Conservation (phyloP, 805 yeast species). For the Cyberlindnera euphorbiae region DNA sequence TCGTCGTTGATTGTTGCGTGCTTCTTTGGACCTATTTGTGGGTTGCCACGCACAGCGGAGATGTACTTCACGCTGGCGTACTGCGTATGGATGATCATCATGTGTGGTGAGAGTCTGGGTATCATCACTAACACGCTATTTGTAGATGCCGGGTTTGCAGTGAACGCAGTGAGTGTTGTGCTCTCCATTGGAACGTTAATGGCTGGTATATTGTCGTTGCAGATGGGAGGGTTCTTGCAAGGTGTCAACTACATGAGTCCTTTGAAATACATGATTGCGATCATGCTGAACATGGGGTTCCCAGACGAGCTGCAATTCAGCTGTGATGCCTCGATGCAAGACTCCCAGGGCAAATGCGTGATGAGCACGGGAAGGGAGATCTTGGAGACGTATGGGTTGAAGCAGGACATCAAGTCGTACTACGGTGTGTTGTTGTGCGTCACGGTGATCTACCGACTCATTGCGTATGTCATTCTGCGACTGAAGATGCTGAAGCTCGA, state of each 20-base stretch:
- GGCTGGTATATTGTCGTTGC: slow-evolving; percentile 80
- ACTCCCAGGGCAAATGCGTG: slow-evolving; percentile 41
- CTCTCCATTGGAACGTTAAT: slow-evolving; percentile 70
- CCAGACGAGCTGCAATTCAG: slow-evolving; percentile 39
- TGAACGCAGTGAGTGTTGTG: slow-evolving; percentile 62
- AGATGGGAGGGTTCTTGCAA: slow-evolving; percentile 63
- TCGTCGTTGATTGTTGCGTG: slow-evolving; percentile 55
- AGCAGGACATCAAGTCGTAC: slow-evolving; percentile 29
- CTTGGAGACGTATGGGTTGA: slow-evolving; percentile 39
- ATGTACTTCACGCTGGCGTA: slow-evolving; percentile 64
- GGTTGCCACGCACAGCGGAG: slow-evolving; percentile 61
- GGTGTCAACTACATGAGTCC: slow-evolving; percentile 80
- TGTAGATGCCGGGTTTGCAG: slow-evolving; percentile 74
- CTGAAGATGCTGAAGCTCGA: slow-evolving; percentile 20
- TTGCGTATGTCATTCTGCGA: slow-evolving; percentile 28
- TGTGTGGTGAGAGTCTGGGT: slow-evolving; percentile 83
- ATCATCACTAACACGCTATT: slow-evolving; percentile 73
- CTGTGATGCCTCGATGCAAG: slow-evolving; percentile 34
- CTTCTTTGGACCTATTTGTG: slow-evolving; percentile 64
- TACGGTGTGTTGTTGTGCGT: slow-evolving; percentile 37
- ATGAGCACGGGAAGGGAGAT: slow-evolving; percentile 53
- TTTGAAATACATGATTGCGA: slow-evolving; percentile 61
- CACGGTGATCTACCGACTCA: slow-evolving; percentile 37
- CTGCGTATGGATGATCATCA: slow-evolving; percentile 47
- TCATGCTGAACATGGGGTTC: slow-evolving; percentile 51